Evolutionary conservation across 192 early-diverging fungal genomes (phyloP).

Genomic region (Gorgonomyces haynaldii): DNA sequence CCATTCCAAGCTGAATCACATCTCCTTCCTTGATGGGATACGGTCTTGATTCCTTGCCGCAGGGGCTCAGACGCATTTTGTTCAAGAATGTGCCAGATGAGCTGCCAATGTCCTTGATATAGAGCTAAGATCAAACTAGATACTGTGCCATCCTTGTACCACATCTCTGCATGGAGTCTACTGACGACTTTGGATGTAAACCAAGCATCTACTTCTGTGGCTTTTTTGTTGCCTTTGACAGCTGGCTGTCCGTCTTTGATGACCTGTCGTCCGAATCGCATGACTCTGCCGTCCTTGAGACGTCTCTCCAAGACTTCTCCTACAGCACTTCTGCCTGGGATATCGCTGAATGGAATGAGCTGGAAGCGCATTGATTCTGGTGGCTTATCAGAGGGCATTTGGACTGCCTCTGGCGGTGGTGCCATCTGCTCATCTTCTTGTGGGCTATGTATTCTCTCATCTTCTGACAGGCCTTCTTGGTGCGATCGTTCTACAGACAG

Average conservation of each 20-base stretch:
- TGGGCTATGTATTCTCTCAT: too few relatives aligned
- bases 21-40: conserved; percentile 57
- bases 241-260: conserved; percentile 30
- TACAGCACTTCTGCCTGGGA: conserved; percentile 14
- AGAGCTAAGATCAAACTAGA: conserved; percentile 47
- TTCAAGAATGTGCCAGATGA: conserved; percentile 98
- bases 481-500: too few relatives aligned
- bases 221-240: conserved; percentile 16
- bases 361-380: conserved; percentile 21
- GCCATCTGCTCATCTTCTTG: too few relatives aligned
- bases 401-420: neutral
- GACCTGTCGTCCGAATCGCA: conserved; percentile 38
- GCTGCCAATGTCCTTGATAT: conserved; percentile 85
- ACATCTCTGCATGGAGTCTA: conserved; percentile 76
- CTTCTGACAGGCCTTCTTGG: too few relatives aligned
- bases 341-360: conserved; percentile 34
- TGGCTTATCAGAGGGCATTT: neutral
- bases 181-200: conserved; percentile 70
- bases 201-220: conserved; percentile 33
- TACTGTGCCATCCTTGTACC: conserved; percentile 62
- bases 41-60: conserved; percentile 71
- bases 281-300: conserved; percentile 27
- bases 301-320: conserved; percentile 34
- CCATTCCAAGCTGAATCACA: conserved; percentile 44
- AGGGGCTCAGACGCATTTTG: conserved; percentile 80